Base-by-base conservation (phyloP, 148 eudicot species). In the Dianthus caryophyllus region DNA sequence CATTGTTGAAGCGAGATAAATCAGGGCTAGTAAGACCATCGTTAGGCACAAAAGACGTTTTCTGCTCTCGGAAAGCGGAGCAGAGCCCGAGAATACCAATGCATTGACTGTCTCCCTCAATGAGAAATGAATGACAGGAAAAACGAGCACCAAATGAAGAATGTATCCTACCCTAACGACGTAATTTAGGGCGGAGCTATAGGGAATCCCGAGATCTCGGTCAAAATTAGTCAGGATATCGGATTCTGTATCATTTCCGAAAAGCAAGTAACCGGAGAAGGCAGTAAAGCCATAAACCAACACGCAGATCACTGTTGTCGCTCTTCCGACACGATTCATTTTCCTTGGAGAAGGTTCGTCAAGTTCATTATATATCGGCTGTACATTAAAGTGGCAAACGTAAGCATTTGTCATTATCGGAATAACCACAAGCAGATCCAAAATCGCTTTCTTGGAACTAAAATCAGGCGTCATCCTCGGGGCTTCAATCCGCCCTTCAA, bases 381-480 rank as follows among this genome's bases (percentile, higher is more conserved):
- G 97, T 71, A 94, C 84, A 85, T 94, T 94, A 51, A 94, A 94
- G 66, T 94, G 99, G 27, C 97, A 94, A 0, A 90, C 93, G 71
- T 88, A 94, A 6, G 99, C 99, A 73, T 94, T 94, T 0, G 88
- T 79, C 99, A 90, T 94, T 21, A 94, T 88, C 0, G 97, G 99
- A 65, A 94, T 86, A 81, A 94, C 96, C 65, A 90, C 99, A 55
- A 94, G 97, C 80, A 94, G 69, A 81, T 94, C 96, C 70, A 90
- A 61, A 26, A 94, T 82, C 10, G 96, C 90, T 67, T 75, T 67
- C 74, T 83, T 83, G 9, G 99, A 94, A 64, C 93, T 82, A 61
- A 94, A 77, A 82, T 94, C 97, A 0, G 99, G 97, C n/a, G 83
- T 64, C 90, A 88, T 36, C 71, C 87, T 78, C 41, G 97, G 99